Evolutionary conservation across 2,329 filamentous ascomycete species (phyloP), one percentile per base, ranked within the genome.

Genomic region (Sclerotinia minor): DNA sequence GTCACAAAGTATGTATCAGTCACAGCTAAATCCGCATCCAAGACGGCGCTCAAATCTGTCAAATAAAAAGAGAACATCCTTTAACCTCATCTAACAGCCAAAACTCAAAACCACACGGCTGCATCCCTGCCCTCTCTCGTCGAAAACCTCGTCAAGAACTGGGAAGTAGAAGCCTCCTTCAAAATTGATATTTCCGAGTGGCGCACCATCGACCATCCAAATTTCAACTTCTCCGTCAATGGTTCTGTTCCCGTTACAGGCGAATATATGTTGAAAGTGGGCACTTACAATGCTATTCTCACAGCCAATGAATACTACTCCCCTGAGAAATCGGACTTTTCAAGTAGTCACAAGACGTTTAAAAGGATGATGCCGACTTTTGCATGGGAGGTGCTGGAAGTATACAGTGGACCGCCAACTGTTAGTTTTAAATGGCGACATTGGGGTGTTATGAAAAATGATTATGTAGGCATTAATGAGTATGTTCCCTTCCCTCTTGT

Each of bases 281-380:
- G 87, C 71, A 90, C 88, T 0, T 90, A 90, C 80, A 90, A 89
- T 75, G 87, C 87, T 67, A 83, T 90, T 76, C 85, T 90, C 70
- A 79, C 83, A 13, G 79, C 86, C 15, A 88, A 87, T 74, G 82
- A 87, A 75, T 90, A 84, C 79, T 90, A 90, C 77, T 84, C 84
- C 71, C 85, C 88, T 0, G 80, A 81, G 61, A 81, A 85, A 68
- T 86, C 83, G 3, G 86, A 88, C 76, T 90, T 90, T 72, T 82
- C 83, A 1, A 82, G 80, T 4, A 89, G 85, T 74, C 88, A 91
- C 80, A 89, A 90, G 81, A 86, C 86, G 0, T 90, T 91, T 77
- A 90, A 90, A 79, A 80, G 86, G 65, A 90, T 90, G 87, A 90
- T 91, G 87, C 88, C 88, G 0, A 87, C 83, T 0, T 90, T 91